Conservation (phyloP, 164 flowering plant species). For the Hamamelis virginiana region DNA sequence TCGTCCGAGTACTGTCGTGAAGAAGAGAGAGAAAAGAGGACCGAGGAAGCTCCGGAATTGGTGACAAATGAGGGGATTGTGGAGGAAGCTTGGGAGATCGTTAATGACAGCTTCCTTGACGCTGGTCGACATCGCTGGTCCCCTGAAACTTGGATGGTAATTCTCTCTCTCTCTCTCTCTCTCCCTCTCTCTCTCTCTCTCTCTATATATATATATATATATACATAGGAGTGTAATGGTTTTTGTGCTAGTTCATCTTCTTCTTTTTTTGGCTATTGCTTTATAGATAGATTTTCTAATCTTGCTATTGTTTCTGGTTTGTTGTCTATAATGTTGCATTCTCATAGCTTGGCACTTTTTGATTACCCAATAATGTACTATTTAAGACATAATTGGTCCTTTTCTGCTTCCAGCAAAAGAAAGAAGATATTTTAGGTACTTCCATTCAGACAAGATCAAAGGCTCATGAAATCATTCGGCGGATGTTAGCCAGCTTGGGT, state of each 20-base stretch:
- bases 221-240: background rate
- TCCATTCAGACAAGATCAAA: constrained; percentile 70
- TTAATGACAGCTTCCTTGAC: constrained; percentile 77
- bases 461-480: constrained; percentile 74
- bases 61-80: constrained; percentile 72
- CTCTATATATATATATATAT: background rate
- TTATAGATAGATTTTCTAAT: too few relatives aligned
- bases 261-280: too few relatives aligned
- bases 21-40: constrained; percentile 20
- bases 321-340: background rate
- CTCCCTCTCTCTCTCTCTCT: background rate
- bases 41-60: constrained; percentile 26
- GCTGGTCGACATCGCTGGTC: constrained; percentile 64
- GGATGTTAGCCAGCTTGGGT: constrained; percentile 81
- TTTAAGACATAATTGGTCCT: background rate
- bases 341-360: background rate
- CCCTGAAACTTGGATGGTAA: constrained; percentile 77
- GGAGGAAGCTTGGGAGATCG: constrained; percentile 92
- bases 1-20: constrained; percentile 29
- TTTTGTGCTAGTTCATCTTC: too few relatives aligned
- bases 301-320: background rate
- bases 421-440: constrained; percentile 46
- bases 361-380: background rate
- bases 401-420: constrained; percentile 50
- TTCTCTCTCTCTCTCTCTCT: background rate